Conservation (phyloP, 805 yeast genomes). For the Metschnikowia lochheadii region DNA sequence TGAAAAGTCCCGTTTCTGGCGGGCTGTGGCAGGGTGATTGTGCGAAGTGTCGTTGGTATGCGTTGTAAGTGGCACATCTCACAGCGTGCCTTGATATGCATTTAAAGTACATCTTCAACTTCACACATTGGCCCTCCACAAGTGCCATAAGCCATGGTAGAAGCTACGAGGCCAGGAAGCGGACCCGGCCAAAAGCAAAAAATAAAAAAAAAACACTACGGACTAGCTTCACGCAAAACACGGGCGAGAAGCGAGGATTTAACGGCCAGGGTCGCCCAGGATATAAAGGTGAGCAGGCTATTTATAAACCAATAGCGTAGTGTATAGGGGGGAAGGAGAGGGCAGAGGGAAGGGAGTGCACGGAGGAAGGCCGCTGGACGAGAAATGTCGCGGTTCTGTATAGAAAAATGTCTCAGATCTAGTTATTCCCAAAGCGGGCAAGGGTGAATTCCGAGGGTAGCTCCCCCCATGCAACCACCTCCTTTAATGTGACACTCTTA, state of each 20-base stretch:
- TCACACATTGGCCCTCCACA: too few species aligned
- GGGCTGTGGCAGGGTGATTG: not conserved
- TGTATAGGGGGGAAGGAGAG: not conserved
- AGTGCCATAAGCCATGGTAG: too few species aligned
- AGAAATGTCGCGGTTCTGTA: conserved; percentile 1
- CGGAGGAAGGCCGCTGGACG: not conserved
- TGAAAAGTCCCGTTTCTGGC: not conserved
- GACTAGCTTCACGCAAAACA: too few species aligned
- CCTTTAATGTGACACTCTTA: conserved; percentile 3
- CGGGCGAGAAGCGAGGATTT: not conserved
- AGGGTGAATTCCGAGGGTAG: conserved; percentile 4
- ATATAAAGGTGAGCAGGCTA: not conserved
- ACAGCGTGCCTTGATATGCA: not conserved
- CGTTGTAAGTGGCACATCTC: not conserved
- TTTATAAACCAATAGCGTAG: not conserved
- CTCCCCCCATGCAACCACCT: conserved; percentile 6
- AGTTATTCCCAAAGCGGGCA: conserved; percentile 1
- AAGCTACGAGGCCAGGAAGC: too few species aligned
- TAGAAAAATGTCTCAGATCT: conserved; percentile 4
- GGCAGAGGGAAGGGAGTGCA: not conserved
- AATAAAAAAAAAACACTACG: too few species aligned
- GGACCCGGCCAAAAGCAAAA: too few species aligned
- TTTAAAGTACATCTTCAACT: not conserved
- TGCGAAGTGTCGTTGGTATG: not conserved
- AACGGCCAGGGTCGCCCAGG: not conserved